Base-by-base conservation (phyloP, 352 stramenopile genomes). In the Pythium scleroteichum region DNA sequence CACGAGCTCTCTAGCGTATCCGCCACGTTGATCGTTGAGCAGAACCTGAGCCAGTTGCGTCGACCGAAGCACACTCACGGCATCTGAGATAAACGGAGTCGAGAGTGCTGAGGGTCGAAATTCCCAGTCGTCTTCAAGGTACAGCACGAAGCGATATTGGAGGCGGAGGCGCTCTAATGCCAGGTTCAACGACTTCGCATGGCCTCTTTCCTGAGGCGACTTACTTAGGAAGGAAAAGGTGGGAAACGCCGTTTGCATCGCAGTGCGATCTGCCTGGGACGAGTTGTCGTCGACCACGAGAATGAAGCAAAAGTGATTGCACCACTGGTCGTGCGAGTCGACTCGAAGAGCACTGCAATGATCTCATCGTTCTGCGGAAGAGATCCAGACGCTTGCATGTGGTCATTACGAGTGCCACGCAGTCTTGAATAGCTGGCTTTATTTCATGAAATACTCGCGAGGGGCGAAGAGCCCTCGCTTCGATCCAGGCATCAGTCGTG, bases 111-210 rank as follows among this genome's bases (percentile, higher is more conserved):
- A 22, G 16, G 2, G 16, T 19, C 14, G 19, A 32, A 79, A 76
- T 14, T 56, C 60, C 80, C 80, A 90, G 63, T 88, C 80, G 69
- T 90, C 80, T 60, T 90, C 78, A 0, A 88, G 17, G 62, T 86
- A 90, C 12, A 90, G 22, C 3, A 90, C 38, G 45, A 76, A 88
- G 2, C 65, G 29, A n/a, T n/a, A n/a, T n/a, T n/a, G 72, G 12
- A 66, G 73, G 24, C 19, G 46, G 38, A 10, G 85, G 65, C 1
- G 62, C 19, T 5, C 47, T 2, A 86, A 33, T 23, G 74, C 57
- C 1, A 79, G 16, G 32, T 87, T 83, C 53, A 90, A 68, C 22
- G 73, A 85, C 16, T 66, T 56, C 5, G 80, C 76, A 59, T 90
- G 80, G 29, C 80, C 80, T 29, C 50, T 70, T 27, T 74, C 39